Base-by-base conservation (phyloP, 306 rosid species). In the Ziziphus jujuba region DNA sequence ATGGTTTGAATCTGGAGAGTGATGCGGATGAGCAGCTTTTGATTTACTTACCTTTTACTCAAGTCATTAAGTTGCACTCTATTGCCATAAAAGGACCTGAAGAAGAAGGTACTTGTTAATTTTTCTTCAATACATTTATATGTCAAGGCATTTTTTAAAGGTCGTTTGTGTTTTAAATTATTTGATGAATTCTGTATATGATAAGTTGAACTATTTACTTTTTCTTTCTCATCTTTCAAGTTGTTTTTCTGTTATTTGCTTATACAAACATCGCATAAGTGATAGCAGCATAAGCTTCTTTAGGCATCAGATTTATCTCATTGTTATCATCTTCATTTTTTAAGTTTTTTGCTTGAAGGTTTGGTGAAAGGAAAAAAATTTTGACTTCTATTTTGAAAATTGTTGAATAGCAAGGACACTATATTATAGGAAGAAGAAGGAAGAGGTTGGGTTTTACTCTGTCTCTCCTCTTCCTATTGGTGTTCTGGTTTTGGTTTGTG, bases 11-110 rank as follows among this genome's bases (percentile, higher is more conserved):
- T 85, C 78, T 93, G 72, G 95, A 90, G 81, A 93, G 99, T 75
- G 99, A 90, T 80, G 97, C 99, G 0, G 99, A 93, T 73, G 99
- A 93, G 79, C 99, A 90, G 78, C 91, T 93, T 82, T 78, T 93
- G 85, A 78, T 93, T 64, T 93, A 90, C 72, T 75, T 93, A 63
- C 97, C 99, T 58, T 93, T 93, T 63, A 84, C 71, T 24, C 97
- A 90, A 90, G 96, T 93, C 9, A 69, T 93, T 56, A 93, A 93
- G 72, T 84, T 93, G 67, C 83, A 87, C 60, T 82, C 99, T 43
- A n/a, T 90, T 64, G 77, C 70, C 73, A 48, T 93, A 78, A 79
- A 67, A 66, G 99, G 96, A 59, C 90, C 89, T 57, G 99, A 90
- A 79, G 99, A 90, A 43, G 96, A 93, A 85, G 99, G 99, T 86